Conservation (phyloP, 2,329 filamentous ascomycete species). For the Ascochyta lentis region DNA sequence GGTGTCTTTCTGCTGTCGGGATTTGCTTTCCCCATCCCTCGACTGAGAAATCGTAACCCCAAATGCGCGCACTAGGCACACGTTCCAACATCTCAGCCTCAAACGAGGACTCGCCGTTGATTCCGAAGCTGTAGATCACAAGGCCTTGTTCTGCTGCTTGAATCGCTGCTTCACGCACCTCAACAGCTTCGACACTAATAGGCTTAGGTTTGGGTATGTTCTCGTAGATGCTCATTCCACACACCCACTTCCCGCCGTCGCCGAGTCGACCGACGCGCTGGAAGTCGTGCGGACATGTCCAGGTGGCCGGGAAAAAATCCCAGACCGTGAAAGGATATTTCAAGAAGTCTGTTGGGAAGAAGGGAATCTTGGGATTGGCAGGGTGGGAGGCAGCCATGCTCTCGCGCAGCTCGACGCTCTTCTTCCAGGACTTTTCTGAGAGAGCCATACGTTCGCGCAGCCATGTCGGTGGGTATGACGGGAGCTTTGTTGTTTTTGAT, state of each 20-base stretch:
- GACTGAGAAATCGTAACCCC: conserved; percentile 45
- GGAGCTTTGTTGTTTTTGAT: conserved; percentile 19
- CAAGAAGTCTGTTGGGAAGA: conserved; percentile 40
- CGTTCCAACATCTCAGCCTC: conserved; percentile 46
- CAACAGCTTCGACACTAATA: conserved; percentile 17
- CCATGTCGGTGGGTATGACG: conserved; percentile 30
- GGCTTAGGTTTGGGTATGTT: conserved; percentile 27
- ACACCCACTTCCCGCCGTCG: conserved; percentile 46
- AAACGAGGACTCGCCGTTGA: conserved; percentile 44
- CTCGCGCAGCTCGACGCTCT: conserved; percentile 36
- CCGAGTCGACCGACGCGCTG: conserved; percentile 42
- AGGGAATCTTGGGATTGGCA: conserved; percentile 37
- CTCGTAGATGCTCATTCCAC: conserved; percentile 45
- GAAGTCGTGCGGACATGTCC: conserved; percentile 44
- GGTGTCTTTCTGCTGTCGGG: conserved; percentile 23
- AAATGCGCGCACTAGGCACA: conserved; percentile 40
- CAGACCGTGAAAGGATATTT: conserved; percentile 43
- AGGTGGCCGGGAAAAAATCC: conserved; percentile 45
- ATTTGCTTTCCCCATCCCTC: conserved; percentile 42
- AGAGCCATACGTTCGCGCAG: conserved; percentile 39
- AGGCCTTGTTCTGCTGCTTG: conserved; percentile 29
- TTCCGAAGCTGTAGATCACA: conserved; percentile 44
- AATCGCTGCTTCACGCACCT: conserved; percentile 20
- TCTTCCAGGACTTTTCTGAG: conserved; percentile 41
- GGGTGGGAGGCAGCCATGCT: conserved; percentile 37